Evolutionary conservation across 2,329 filamentous ascomycete genomes (phyloP).

Genomic region (Cladosporium sp.): DNA sequence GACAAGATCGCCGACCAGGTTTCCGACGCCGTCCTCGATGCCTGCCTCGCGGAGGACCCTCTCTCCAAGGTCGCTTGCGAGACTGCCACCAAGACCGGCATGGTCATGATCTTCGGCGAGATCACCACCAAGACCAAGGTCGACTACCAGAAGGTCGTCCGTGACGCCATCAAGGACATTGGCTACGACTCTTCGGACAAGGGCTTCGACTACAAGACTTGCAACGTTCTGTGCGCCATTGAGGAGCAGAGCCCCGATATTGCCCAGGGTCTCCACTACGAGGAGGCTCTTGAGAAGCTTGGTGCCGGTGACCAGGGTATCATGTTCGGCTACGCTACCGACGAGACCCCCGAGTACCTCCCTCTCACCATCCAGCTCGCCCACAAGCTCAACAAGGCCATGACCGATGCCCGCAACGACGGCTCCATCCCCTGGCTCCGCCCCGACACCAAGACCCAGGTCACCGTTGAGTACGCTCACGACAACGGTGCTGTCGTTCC

Average conservation of each 20-base stretch:
- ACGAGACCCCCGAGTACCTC: constrained; percentile 96
- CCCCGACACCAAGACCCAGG: constrained; percentile 99
- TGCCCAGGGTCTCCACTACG: constrained; percentile 97
- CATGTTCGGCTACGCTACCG: constrained; percentile 99
- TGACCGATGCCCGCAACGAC: constrained; percentile 82
- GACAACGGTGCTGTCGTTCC: constrained; percentile 91
- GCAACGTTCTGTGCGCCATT: constrained; percentile 96
- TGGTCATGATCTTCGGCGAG: constrained; percentile 99
- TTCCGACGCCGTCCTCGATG: constrained; percentile 97
- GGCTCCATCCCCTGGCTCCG: constrained; percentile 88
- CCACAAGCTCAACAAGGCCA: constrained; percentile 94
- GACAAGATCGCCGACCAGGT: constrained; percentile 66
- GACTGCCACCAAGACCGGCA: constrained; percentile 98
- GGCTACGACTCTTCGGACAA: constrained; percentile 95
- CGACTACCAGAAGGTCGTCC: constrained; percentile 98
- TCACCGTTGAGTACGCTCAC: constrained; percentile 97
- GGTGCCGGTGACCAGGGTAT: constrained; percentile 99
- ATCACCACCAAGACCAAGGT: constrained; percentile 94
- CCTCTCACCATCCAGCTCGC: constrained; percentile 89
- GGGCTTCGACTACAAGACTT: constrained; percentile 99
- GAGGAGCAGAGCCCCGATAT: constrained; percentile 99
- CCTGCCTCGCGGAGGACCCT: constrained; percentile 88
- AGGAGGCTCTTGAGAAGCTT: constrained; percentile 93
- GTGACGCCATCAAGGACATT: constrained; percentile 92
- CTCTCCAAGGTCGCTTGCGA: constrained; percentile 98